Evolutionary conservation across 2,329 filamentous ascomycete species (phyloP), one percentile per base, ranked within the genome.

Genomic region (Phaeosphaeria sp.): DNA sequence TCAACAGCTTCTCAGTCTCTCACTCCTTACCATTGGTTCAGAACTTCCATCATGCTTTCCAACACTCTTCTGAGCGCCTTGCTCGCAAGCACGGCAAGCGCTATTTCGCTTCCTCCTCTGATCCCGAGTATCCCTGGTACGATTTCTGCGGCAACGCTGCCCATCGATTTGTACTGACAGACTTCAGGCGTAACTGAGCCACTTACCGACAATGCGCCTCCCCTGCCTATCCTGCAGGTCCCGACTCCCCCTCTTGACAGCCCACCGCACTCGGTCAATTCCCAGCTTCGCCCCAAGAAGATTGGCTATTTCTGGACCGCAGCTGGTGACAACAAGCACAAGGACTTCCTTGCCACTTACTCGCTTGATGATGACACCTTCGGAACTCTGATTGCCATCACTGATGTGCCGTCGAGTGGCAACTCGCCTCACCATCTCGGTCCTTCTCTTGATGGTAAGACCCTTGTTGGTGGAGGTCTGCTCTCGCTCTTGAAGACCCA

Each of bases 291-390:
- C 76, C 86, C 86, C 25, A 88, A 88, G 82, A 88, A 88, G 78
- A 85, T 88, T 68, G 86, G 85, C 0, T 87, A 87, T 74, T 87
- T 88, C 76, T 88, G 85, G 85, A 87, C 85, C 51, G 86, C 82
- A 18, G 79, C 86, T 33, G 86, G 84, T 36, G 85, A 88, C 66
- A 87, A 88, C 66, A 67, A 81, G 47, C 85, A 88, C 73, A 83
- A 83, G 68, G 81, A 87, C 62, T 88, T 87, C 72, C 72, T 88
- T 44, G 83, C 83, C 1, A 86, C 85, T 0, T 82, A 84, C 71
- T 84, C 81, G 68, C 80, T 88, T 4, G 86, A 88, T 61, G 86
- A 87, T 78, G 84, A 86, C 53, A 87, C 85, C 4, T 88, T 88
- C 61, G 86, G 86, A n/a, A 82, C 80, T 3, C 81, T 89, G 43